Percentiles rank a stretch among this genome's conserved stretches.
These are phyloP conservation scores for Fraxinus angustifolia DNA, from an alignment of 305 asterid genomes.

Conservation along the genomic window DNA sequence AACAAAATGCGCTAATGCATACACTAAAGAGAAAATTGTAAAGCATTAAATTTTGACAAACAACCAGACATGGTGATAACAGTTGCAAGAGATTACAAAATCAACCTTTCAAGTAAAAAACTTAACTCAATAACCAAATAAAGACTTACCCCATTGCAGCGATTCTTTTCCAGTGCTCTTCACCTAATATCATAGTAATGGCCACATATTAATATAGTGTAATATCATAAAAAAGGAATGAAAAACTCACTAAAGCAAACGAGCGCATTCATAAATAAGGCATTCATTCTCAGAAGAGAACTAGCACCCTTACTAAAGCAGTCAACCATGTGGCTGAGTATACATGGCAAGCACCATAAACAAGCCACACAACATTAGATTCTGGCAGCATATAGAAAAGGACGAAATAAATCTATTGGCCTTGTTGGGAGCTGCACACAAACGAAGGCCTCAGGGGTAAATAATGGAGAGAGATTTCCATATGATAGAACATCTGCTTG, in stretches of 20 bases:
- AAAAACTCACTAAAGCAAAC: background rate
- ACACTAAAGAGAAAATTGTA: background rate
- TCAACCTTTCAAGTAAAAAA: background rate
- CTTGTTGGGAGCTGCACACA: background rate
- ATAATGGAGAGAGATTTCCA: background rate
- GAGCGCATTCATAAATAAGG: background rate
- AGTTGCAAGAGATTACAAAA: background rate
- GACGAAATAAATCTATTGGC: background rate
- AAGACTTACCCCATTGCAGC: conserved; percentile 74
- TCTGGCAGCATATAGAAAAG: background rate
- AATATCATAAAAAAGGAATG: background rate
- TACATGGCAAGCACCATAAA: background rate
- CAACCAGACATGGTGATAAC: background rate
- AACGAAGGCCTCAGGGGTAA: background rate
- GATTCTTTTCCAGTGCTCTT: conserved; percentile 82
- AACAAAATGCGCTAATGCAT: background rate
- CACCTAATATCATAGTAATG: conserved; percentile 36
- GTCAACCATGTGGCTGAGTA: background rate
- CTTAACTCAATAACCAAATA: background rate
- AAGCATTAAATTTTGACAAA: background rate
- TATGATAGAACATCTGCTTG: background rate
- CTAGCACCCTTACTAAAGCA: background rate
- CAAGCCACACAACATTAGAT: background rate
- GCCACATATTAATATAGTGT: background rate
- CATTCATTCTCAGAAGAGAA: background rate